A percentile compares a stretch with the other conserved stretches of the same genome.
Conservation (phyloP, 805 yeast genomes). For the Wickerhamomyces queroliae region DNA sequence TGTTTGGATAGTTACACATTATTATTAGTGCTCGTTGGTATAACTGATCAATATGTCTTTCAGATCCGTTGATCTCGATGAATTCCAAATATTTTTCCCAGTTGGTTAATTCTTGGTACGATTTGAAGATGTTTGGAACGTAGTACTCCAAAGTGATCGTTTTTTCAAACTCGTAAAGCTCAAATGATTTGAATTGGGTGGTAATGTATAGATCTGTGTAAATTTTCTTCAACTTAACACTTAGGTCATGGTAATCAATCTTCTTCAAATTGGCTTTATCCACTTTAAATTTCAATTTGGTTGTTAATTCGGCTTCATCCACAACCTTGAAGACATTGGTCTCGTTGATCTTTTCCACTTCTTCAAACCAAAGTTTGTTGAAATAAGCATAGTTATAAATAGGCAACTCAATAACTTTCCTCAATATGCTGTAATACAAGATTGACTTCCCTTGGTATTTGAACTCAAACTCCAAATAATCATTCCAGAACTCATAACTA, state of each 20-base stretch:
- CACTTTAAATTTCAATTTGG: constrained; percentile 14
- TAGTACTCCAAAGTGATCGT: constrained; percentile 32
- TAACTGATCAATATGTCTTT: constrained; percentile 19
- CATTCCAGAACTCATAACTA: constrained; percentile 43
- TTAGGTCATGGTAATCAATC: constrained; percentile 22
- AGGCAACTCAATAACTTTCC: constrained; percentile 51
- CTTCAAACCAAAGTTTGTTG: constrained; percentile 32
- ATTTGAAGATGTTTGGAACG: constrained; percentile 25
- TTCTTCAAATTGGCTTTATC: constrained; percentile 3
- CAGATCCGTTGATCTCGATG: constrained; percentile 32
- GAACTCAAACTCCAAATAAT: constrained; percentile 39
- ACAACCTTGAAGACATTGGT: constrained; percentile 11
- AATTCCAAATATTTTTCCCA: constrained; percentile 58
- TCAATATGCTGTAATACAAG: constrained; percentile 28
- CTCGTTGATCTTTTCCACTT: constrained; percentile 17
- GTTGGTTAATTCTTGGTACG: constrained; percentile 42
- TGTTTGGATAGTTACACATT: constrained; percentile 36
- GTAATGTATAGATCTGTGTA: constrained; percentile 49
- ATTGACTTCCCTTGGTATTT: constrained; percentile 26
- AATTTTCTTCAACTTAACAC: constrained; percentile 36
- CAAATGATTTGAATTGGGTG: constrained; percentile 46
- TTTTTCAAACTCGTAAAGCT: constrained; percentile 44
- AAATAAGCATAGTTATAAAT: constrained; percentile 45
- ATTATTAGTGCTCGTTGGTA: constrained; percentile 45
- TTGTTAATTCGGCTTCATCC: constrained; percentile 12